Conservation (phyloP, 169 alveolate genomes). For the Plasmodium blacklocki region DNA sequence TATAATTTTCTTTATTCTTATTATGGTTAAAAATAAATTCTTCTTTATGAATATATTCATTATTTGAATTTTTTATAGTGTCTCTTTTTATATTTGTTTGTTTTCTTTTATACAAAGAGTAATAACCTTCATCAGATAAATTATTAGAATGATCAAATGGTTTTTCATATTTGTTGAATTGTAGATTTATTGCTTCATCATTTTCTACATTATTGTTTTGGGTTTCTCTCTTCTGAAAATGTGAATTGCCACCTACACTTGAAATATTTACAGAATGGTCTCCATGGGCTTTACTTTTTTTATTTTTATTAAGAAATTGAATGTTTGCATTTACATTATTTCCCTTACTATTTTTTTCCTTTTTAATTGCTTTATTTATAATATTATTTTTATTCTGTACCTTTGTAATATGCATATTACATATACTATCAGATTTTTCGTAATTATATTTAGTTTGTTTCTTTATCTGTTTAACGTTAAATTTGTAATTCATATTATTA, state of each 20-base stretch:
- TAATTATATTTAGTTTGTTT: not conserved
- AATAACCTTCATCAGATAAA: too few relatives aligned
- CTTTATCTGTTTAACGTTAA: too few relatives aligned
- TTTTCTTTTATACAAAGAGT: too few relatives aligned
- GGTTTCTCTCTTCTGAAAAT: not conserved
- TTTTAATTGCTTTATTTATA: not conserved
- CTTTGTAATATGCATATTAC: not conserved
- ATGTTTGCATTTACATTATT: not conserved
- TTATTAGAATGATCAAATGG: too few relatives aligned
- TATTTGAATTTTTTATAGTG: too few relatives aligned
- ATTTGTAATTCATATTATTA: too few relatives aligned
- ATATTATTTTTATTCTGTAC: not conserved
- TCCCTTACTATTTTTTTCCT: not conserved
- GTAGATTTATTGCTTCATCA: not conserved
- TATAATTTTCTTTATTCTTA: not conserved
- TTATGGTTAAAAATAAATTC: not conserved
- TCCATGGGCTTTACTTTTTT: not conserved
- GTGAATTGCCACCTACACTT: not conserved
- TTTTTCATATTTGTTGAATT: too few relatives aligned
- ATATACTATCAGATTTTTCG: not conserved
- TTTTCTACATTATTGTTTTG: not conserved
- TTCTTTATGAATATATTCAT: too few relatives aligned
- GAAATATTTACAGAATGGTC: not conserved
- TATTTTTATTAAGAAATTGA: not conserved
- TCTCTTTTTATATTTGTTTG: too few relatives aligned